Evolutionary conservation across 208 protist genomes (phyloP), one percentile per base, ranked within the genome.

Genomic region (Strigomonas culicis): DNA sequence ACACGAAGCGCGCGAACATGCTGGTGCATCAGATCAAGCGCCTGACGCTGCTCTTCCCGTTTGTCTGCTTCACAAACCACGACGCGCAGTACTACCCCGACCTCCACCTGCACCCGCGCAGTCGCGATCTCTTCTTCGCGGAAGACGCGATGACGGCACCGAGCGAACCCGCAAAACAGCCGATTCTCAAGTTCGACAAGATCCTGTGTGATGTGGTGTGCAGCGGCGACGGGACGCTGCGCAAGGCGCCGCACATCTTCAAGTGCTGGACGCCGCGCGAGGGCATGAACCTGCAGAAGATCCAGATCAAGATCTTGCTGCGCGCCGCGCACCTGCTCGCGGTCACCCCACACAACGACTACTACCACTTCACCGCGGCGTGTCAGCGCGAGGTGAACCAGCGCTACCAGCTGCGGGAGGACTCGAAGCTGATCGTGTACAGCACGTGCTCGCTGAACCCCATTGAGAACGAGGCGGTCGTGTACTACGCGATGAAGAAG

Each of bases 401-500:
- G 10, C 10, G 8, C n/a, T 30, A 8, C 13, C n/a, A 55, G 25
- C n/a, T n/a, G n/a, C n/a, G n/a, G n/a, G n/a, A n/a, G n/a, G n/a
- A n/a, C n/a, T 10, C 13, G 11, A 96, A 97, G n/a, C 72, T 78
- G 21, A 74, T 98, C 2, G 95, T 98, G 21, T 99, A 99, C 79
- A 97, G 89, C 57, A 99, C 97, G 3, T 99, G 97, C 82, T 97
- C 94, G 10, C 79, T 98, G 41, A 98, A 98, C 68, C 97, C 97
- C 17, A 72, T 98, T 30, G 97, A 99, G 77, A 94, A 98, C 63
- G 97, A 98, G 76, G 95, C 95, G 4, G 95, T 98, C n/a, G 93
- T 99, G 24, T 79, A 84, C 21, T 74, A 89, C 55, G 70, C 98
- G 27, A 74, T 98, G 17, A 68, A 91, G 62, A 75, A 79, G 50